Evolutionary conservation across 805 yeast species (phyloP).

Genomic region (Lachancea dasiensis): DNA sequence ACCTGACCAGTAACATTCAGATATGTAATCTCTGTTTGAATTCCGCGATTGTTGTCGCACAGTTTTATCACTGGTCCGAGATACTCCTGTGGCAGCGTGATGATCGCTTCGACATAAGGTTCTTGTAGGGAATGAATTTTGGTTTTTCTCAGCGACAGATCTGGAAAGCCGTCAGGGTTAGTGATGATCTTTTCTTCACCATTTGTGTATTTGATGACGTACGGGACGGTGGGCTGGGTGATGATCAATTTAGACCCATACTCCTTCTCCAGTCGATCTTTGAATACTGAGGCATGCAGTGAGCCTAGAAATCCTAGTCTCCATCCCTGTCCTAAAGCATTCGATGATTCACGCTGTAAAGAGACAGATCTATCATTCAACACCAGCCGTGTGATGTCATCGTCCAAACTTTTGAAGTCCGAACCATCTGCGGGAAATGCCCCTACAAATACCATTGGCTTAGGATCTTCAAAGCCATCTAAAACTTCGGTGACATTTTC

Average conservation of each 20-base stretch:
- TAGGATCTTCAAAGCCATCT: slow-evolving; percentile 94
- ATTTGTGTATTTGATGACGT: slow-evolving; percentile 61
- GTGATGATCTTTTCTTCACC: slow-evolving; percentile 63
- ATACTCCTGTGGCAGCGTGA: slow-evolving; percentile 87
- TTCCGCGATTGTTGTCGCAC: slow-evolving; percentile 80
- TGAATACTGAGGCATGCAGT: slow-evolving; percentile 89
- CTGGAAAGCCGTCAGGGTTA: slow-evolving; percentile 93
- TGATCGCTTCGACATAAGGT: slow-evolving; percentile 84
- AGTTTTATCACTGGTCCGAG: slow-evolving; percentile 80
- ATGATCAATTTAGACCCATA: slow-evolving; percentile 89
- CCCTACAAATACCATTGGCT: slow-evolving; percentile 98
- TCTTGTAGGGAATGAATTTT: slow-evolving; percentile 52
- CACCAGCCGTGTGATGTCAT: slow-evolving; percentile 80
- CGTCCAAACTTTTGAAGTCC: slow-evolving; percentile 84
- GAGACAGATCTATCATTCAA: slow-evolving; percentile 90
- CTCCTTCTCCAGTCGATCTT: slow-evolving; percentile 85
- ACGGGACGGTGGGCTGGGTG: slow-evolving; percentile 96
- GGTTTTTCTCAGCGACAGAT: slow-evolving; percentile 34
- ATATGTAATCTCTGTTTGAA: slow-evolving; percentile 72
- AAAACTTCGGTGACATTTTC: slow-evolving; percentile 60
- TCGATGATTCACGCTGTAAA: slow-evolving; percentile 82
- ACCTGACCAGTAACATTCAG: slow-evolving; percentile 71
- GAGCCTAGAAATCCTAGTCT: slow-evolving; percentile 92
- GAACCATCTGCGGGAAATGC: slow-evolving; percentile 96
- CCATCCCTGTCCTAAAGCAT: slow-evolving; percentile 97